Evolutionary conservation across 202 grass and related monocot species (phyloP).

Genomic region (Setaria italica): DNA sequence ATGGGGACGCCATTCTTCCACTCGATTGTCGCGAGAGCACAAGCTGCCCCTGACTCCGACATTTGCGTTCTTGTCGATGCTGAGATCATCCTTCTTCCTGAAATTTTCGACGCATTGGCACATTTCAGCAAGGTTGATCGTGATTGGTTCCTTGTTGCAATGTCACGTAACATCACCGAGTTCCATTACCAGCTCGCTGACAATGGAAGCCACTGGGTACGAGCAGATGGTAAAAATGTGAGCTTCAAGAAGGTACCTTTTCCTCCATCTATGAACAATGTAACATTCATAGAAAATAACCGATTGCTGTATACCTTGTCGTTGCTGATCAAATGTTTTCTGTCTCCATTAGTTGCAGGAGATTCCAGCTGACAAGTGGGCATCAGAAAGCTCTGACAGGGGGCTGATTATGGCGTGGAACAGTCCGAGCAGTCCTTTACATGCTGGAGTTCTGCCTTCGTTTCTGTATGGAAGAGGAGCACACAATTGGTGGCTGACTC

Average conservation of each 20-base stretch:
- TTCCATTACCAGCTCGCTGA: conserved; percentile 54
- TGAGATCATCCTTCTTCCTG: conserved; percentile 65
- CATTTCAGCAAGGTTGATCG: conserved; percentile 47
- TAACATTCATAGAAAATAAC: background rate
- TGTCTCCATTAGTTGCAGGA: conserved; percentile 57
- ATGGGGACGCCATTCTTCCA: conserved; percentile 78
- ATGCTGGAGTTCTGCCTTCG: conserved; percentile 71
- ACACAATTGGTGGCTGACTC: conserved; percentile 63
- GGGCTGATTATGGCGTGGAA: conserved; percentile 83
- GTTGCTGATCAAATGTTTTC: conserved; percentile 13
- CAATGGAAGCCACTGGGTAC: conserved; percentile 51
- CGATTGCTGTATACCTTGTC: background rate
- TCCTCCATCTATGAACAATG: background rate
- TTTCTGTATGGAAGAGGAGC: conserved; percentile 71
- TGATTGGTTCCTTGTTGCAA: conserved; percentile 78
- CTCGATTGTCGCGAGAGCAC: conserved; percentile 74
- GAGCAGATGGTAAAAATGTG: conserved; percentile 45
- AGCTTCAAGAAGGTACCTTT: conserved; percentile 56
- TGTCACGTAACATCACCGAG: conserved; percentile 49
- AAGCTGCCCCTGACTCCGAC: conserved; percentile 53
- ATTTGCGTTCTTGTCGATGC: conserved; percentile 73
- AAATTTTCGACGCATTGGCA: conserved; percentile 45
- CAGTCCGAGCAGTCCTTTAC: conserved; percentile 52
- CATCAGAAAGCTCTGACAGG: conserved; percentile 32
- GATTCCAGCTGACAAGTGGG: conserved; percentile 40